A percentile compares a stretch with the other conserved stretches of the same genome.
Conservation (phyloP, 2,329 filamentous ascomycete species). For the Amylocarpus encephaloides region DNA sequence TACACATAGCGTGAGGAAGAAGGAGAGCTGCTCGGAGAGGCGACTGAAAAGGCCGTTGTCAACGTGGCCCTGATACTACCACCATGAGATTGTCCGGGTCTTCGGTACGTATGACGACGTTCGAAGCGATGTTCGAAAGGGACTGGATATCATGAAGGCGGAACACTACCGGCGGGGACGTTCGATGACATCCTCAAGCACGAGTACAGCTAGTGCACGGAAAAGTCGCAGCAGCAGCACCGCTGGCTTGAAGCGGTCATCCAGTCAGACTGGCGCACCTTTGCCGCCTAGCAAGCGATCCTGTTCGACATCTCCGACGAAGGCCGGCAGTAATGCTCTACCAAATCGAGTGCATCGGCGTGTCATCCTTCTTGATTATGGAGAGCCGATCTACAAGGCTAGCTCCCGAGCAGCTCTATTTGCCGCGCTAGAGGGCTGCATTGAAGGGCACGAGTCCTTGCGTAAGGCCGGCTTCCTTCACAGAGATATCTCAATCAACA, state of each 20-base stretch:
- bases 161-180: constrained; percentile 30
- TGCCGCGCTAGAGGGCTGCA: constrained; percentile 33
- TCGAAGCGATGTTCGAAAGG: constrained; percentile 28
- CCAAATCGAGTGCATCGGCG: constrained; percentile 37
- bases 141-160: constrained; percentile 32
- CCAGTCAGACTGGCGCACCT: constrained; percentile 1
- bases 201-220: constrained; percentile 10
- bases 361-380: constrained; percentile 37
- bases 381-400: constrained; percentile 37
- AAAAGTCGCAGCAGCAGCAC: constrained; percentile 22
- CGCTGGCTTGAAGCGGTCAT: constrained; percentile 12
- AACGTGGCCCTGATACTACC: constrained; percentile 40
- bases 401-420: constrained; percentile 35
- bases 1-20: constrained; percentile 37
- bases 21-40: constrained; percentile 35
- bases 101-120: constrained; percentile 30
- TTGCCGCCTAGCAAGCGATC: constrained; percentile 31
- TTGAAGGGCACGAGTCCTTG: constrained; percentile 35
- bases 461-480: constrained; percentile 35
- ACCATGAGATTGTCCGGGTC: constrained; percentile 37
- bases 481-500: constrained; percentile 40
- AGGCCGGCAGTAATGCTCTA: constrained; percentile 17
- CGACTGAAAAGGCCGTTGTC: constrained; percentile 32
- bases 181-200: constrained; percentile 23
- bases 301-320: constrained; percentile 28